phyloP scores from a whole-genome alignment of 768 basidiomycete genomes.

The Leccinum subtestaceum region DNA sequence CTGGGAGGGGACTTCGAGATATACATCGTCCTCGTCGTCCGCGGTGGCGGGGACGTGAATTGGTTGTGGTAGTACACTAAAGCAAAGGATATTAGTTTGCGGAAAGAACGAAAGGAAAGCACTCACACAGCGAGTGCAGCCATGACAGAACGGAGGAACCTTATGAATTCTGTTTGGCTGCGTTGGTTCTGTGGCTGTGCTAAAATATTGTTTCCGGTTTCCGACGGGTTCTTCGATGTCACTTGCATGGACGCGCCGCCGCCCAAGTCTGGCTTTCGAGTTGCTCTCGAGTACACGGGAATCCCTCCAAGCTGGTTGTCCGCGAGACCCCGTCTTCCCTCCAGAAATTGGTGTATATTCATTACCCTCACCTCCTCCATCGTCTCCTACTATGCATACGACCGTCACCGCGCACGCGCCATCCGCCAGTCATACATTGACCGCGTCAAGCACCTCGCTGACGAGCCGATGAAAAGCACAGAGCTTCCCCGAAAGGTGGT shows the following conservation, averaged over 20 bases:
- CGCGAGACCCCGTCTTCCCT: slow-evolving; percentile 83
- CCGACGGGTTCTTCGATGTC: slow-evolving; percentile 8
- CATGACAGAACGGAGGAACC: slow-evolving; percentile 36
- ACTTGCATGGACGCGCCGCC: slow-evolving; percentile 12
- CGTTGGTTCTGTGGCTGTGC: slow-evolving; percentile 29
- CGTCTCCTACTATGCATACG: slow-evolving; percentile 77
- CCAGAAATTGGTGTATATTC: slow-evolving; percentile 94
- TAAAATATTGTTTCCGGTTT: slow-evolving; percentile 18
- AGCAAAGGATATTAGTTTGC: background rate
- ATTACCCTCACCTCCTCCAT: slow-evolving; percentile 70
- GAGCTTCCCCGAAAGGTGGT: slow-evolving; percentile 75
- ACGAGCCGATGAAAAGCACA: slow-evolving; percentile 60
- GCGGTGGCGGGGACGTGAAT: slow-evolving; percentile 47
- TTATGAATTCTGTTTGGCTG: slow-evolving; percentile 11
- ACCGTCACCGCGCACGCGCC: slow-evolving; percentile 74
- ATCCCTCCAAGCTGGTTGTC: slow-evolving; percentile 76
- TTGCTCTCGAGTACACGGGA: slow-evolving; percentile 66
- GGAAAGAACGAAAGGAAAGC: background rate
- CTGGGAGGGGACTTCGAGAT: slow-evolving; percentile 32
- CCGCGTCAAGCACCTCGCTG: slow-evolving; percentile 74
- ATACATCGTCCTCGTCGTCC: slow-evolving; percentile 61
- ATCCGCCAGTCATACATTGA: slow-evolving; percentile 79
- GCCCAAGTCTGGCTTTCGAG: slow-evolving; percentile 52
- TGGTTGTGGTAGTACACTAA: slow-evolving; percentile 68
- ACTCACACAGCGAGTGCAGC: slow-evolving; percentile 78